These are phyloP conservation scores for Acephala macrosclerotiorum DNA, from an alignment of 2,329 filamentous ascomycete species.

Conservation along the genomic window DNA sequence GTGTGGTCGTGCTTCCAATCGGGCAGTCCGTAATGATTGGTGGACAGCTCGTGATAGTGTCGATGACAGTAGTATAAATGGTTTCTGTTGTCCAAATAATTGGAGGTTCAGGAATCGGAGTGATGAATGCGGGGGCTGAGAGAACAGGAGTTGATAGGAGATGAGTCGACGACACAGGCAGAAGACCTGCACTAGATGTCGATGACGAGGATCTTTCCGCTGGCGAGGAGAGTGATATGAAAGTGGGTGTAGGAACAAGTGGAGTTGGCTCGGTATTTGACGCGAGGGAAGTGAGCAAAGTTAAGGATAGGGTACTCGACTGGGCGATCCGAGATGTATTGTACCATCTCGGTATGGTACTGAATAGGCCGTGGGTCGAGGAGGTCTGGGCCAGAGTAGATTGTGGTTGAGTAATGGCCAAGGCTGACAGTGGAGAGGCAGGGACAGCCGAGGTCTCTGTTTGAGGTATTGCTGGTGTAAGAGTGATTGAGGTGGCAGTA, in stretches of 20 bases:
- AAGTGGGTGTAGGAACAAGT: background rate
- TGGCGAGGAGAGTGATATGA: background rate
- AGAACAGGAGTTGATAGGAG: background rate
- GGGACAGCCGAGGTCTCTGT: background rate
- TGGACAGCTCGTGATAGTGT: conserved; percentile 13
- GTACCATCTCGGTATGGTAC: background rate
- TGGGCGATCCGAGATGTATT: background rate
- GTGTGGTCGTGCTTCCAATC: conserved; percentile 7
- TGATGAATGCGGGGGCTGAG: background rate
- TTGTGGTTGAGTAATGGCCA: background rate
- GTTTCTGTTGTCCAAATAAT: conserved; percentile 10
- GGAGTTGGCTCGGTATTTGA: background rate
- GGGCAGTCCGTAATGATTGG: conserved; percentile 2
- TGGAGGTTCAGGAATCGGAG: background rate
- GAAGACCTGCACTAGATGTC: background rate
- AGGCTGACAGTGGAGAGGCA: background rate
- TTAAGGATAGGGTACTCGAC: background rate
- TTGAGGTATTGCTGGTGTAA: background rate
- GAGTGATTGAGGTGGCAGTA: background rate
- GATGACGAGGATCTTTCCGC: background rate
- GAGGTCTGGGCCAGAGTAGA: background rate
- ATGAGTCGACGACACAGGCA: background rate
- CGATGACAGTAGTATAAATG: conserved; percentile 1
- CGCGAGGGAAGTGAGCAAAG: background rate
- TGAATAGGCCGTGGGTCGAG: background rate